phyloP scores from a whole-genome alignment of 805 yeast species.

The Debaryomyces tyrocola region DNA sequence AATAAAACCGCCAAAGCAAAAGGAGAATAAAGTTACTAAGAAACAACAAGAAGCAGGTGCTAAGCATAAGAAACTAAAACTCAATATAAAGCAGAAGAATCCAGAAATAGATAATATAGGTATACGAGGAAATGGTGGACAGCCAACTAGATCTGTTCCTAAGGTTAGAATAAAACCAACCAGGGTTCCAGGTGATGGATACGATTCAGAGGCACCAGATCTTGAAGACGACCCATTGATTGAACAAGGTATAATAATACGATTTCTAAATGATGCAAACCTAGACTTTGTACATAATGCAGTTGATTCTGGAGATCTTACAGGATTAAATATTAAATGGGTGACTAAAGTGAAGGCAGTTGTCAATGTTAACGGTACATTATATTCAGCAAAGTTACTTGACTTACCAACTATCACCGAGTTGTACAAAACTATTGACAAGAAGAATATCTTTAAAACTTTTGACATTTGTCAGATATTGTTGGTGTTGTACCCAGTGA shows the following conservation, averaged over 20 bases:
- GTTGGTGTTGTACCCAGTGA: constrained; percentile 60
- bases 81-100: constrained; percentile 10
- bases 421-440: constrained; percentile 83
- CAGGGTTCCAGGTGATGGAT: constrained; percentile 89
- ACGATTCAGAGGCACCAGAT: constrained; percentile 96
- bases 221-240: constrained; percentile 90
- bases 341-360: constrained; percentile 78
- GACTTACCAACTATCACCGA: constrained; percentile 89
- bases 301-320: constrained; percentile 73
- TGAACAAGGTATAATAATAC: constrained; percentile 80
- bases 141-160: constrained; percentile 29
- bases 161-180: constrained; percentile 55
- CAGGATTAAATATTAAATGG: constrained; percentile 76
- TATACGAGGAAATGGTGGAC: neutral
- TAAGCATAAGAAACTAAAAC: constrained; percentile 23
- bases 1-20: constrained; percentile 19
- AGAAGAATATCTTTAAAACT: constrained; percentile 83
- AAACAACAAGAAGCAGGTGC: constrained; percentile 6
- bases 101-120: constrained; percentile 5
- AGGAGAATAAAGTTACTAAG: neutral
- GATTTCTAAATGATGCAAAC: constrained; percentile 70
- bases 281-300: constrained; percentile 74
- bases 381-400: constrained; percentile 82
- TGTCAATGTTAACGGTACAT: constrained; percentile 61
- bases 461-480: constrained; percentile 85